A percentile compares a stretch with the other conserved stretches of the same genome.
Evolutionary conservation across 495 filamentous ascomycete species (phyloP).

Genomic region (Neurospora sp.): DNA sequence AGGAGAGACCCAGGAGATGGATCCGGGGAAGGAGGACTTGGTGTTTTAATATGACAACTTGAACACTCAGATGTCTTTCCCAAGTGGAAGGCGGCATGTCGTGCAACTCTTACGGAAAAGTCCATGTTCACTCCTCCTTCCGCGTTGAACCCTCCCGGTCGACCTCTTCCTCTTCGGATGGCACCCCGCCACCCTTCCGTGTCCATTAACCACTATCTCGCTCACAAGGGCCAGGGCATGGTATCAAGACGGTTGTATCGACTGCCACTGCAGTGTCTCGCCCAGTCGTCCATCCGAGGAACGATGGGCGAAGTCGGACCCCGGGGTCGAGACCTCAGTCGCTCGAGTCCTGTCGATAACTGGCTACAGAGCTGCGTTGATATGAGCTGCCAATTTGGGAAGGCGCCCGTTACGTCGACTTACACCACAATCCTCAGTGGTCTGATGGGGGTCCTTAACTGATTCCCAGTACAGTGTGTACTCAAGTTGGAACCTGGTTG

Average conservation of each 20-base stretch:
- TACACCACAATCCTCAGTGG: background rate
- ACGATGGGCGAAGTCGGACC: background rate
- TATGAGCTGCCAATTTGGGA: background rate
- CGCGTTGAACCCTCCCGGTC: background rate
- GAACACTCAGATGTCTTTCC: background rate
- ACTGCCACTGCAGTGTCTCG: background rate
- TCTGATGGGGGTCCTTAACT: background rate
- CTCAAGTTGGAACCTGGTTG: background rate
- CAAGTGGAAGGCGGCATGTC: background rate
- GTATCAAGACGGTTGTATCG: background rate
- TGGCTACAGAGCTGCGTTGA: background rate
- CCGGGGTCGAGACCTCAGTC: background rate
- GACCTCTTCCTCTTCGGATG: background rate
- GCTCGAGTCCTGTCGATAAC: background rate
- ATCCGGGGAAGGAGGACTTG: background rate
- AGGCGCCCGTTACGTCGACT: background rate
- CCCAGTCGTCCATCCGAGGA: background rate
- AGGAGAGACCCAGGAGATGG: background rate
- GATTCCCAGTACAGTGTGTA: background rate
- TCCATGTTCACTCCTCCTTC: background rate
- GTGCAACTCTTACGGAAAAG: background rate
- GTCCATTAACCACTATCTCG: background rate
- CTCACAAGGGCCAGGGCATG: background rate
- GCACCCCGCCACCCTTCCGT: background rate
- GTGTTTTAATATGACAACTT: background rate